Evolutionary conservation across 1,139 yeast species (phyloP), one percentile per base, ranked within the genome.

Genomic region (Eremothecium gossypii): DNA sequence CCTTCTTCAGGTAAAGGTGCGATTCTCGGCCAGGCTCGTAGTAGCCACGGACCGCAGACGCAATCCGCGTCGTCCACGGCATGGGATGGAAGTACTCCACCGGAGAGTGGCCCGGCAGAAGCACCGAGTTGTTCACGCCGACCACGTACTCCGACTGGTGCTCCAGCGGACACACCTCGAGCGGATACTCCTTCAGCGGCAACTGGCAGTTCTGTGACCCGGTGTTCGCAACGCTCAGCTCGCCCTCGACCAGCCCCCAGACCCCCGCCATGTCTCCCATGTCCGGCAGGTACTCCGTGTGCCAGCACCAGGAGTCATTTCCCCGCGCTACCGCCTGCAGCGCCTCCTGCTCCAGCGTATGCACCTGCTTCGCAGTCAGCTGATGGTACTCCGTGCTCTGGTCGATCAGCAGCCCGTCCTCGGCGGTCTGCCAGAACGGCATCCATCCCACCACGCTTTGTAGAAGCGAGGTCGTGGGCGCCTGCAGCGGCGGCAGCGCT

Each of bases 291-390:
- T 31, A 35, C 29, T 40, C 39, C 9, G 31, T 35, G 29, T 38
- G 40, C 64, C 63, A 57, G 39, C 62, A 55, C 63, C 62, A 57
- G 10, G 60, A 44, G 32, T 45, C 45, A 7, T 45, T 40, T 27
- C 50, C 52, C 36, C 47, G 49, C 27, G 43, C 38, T 4, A 57
- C 53, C 2, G 47, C 47, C 14, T 47, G 49, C 9, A 44, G 41
- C 3, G 63, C 56, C 35, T 60, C 61, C 10, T 42, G 45, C 33
- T 54, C 57, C 29, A 60, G 42, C 12, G 47, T 48, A 10, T 49
- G 50, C 8, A 56, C 44, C 38, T 59, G 64, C 13, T 51, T 51
- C 4, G 42, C 41, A 35, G 49, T 53, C 8, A 60, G 47, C 38
- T 57, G 57, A 8, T 59, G 49, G 40, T 58, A 57, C 12, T 52